Evolutionary conservation across 1,284 basidiomycete genomes (phyloP), one percentile per base, ranked within the genome.

Genomic region (Anthracocystis setariae): DNA sequence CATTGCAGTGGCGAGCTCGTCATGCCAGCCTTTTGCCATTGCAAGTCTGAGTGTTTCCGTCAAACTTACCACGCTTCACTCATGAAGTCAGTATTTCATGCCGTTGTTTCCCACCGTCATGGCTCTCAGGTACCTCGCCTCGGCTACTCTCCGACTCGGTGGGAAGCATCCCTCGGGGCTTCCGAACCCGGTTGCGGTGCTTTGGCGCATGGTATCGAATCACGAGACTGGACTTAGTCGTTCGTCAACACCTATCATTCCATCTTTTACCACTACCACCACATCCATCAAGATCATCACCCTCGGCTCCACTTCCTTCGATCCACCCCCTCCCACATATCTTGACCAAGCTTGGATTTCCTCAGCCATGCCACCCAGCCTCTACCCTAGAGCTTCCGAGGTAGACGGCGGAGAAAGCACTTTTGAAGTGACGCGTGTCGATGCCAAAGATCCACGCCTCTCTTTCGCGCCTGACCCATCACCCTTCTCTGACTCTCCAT

Each of bases 401-500:
- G 46, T 40, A 8, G 43, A 46, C 10, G 51, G 2, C 8, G 48
- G 35, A 25, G 56, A 59, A 33, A 29, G 38, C 1, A 27, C 42
- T 21, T 4, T 37, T 5, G 38, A 42, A 15, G 27, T 56, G 9
- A 59, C 52, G 32, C 63, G 63, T 55, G 32, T 66, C 63, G 63
- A 66, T 33, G 63, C 59, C 33, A 55, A 46, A 5, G 52, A 60
- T 23, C 56, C 56, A 2, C 21, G 33, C 21, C 55, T 66, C 47
- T 13, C 39, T 32, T 59, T 59, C 35, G n/a, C 46, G 2, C 63
- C 57, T 18, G 47, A 47, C 12, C 18, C 44, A n/a, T 55, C 56
- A 5, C 63, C 63, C 3, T 66, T 47, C 18, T 4, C 17, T 17
- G 9, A n/a, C 25, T 38, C 33, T 5, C 12, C 40, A 5, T 44